These are phyloP conservation scores for Dothistroma pini DNA, from an alignment of 2,329 filamentous ascomycete genomes.

Conservation along the genomic window DNA sequence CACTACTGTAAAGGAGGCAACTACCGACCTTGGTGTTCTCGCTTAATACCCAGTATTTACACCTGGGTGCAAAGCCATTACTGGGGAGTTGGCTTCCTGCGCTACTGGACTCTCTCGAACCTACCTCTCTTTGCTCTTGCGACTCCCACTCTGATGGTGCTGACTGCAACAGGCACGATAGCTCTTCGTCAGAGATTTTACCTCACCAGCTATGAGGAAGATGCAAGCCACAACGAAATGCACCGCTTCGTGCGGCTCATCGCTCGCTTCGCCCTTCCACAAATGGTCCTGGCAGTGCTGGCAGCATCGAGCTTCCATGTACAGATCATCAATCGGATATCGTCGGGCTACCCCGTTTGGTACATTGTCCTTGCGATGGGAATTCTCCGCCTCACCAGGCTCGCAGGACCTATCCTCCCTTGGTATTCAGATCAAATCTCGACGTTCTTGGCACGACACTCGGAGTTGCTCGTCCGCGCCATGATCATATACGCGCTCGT, in stretches of 20 bases:
- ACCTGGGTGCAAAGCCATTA: conserved; percentile 84
- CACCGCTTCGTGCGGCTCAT: conserved; percentile 27
- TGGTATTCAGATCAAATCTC: not conserved
- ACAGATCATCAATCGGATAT: conserved; percentile 86
- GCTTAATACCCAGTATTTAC: conserved; percentile 79
- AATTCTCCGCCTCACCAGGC: conserved; percentile 18
- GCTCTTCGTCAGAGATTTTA: not conserved
- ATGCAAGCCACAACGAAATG: conserved; percentile 3
- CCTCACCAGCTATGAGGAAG: not conserved
- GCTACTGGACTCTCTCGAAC: conserved; percentile 87
- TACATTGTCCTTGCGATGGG: conserved; percentile 71
- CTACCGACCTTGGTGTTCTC: conserved; percentile 68
- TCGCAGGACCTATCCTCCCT: not conserved
- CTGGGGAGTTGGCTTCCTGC: conserved; percentile 85
- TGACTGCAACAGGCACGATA: conserved; percentile 55
- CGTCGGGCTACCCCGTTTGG: conserved; percentile 86
- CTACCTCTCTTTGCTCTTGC: conserved; percentile 84
- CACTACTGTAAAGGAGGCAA: conserved; percentile 58
- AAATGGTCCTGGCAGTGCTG: conserved; percentile 66
- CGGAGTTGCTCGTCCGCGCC: conserved; percentile 53
- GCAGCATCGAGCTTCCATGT: conserved; percentile 83
- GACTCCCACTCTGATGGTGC: conserved; percentile 66
- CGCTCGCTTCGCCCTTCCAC: conserved; percentile 63
- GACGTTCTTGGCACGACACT: conserved; percentile 13
- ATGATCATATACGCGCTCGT: conserved; percentile 80